These are phyloP conservation scores for Coemansia sp. DNA, from an alignment of 192 early-diverging fungal species.

Conservation along the genomic window DNA sequence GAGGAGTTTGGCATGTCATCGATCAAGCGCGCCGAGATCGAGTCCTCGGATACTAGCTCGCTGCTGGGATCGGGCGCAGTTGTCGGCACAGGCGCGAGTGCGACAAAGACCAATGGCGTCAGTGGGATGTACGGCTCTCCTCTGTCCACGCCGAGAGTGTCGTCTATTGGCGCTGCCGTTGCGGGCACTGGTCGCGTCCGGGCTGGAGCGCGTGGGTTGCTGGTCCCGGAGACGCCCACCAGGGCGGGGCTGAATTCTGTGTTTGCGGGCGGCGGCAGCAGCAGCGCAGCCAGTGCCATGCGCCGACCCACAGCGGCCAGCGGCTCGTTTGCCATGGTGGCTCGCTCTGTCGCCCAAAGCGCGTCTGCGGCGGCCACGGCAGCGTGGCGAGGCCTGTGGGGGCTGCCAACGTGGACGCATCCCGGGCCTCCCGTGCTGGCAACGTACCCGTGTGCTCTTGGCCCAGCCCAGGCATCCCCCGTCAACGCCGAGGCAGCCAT, in stretches of 20 bases:
- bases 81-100: not conserved
- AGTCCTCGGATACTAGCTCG: constrained; percentile 32
- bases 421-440: constrained; percentile 47
- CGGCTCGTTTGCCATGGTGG: constrained; percentile 5
- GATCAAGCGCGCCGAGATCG: constrained; percentile 46
- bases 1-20: constrained; percentile 54
- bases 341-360: constrained; percentile 27
- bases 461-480: constrained; percentile 24
- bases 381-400: constrained; percentile 53
- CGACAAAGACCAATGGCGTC: not conserved
- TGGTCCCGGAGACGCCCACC: constrained; percentile 45
- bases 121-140: not conserved
- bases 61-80: not conserved
- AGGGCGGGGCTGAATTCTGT: constrained; percentile 8
- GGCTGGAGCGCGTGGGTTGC: constrained; percentile 39
- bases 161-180: constrained; percentile 25
- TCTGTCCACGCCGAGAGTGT: constrained; percentile 17
- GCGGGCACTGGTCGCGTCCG: constrained; percentile 37
- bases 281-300: constrained; percentile 1
- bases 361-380: constrained; percentile 28
- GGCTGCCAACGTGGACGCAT: constrained; percentile 51
- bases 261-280: constrained; percentile 7
- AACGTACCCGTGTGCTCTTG: constrained; percentile 50
- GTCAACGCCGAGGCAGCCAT: constrained; percentile 30
- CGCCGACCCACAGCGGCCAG: constrained; percentile 11